Base-by-base conservation (phyloP, 352 stramenopile genomes). In the Pythium sp. region DNA sequence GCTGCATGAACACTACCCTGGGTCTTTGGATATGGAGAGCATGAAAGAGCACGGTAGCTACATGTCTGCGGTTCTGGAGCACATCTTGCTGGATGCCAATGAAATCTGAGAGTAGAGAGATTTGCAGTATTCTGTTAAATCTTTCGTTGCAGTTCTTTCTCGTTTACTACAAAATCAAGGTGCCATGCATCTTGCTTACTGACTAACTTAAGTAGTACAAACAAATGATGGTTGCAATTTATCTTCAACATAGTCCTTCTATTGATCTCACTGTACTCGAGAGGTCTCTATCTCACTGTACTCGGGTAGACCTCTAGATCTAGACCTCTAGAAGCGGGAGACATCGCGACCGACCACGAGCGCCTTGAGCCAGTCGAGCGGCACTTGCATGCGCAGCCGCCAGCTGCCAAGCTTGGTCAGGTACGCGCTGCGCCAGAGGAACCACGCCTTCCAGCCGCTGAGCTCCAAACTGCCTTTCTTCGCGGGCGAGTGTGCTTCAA, bases 361-460 rank as follows among this genome's bases (percentile, higher is more conserved):
- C 18, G 90, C 85, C 82, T 99, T 99, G 71, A 99, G 93, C 96
- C 97, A 99, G 79, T 99, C 96, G 72, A 99, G 92, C 4, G 97
- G 96, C 72, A 99, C 97, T 65, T 98, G 80, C 69, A 98, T 83
- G 64, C 95, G 97, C 73, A 98, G 90, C 24, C 91, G 84, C 89
- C 85, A 95, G 62, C 87, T 97, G 36, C 97, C 87, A 51, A 98
- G 93, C 75, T 98, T 98, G 46, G 97, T 98, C 67, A 97, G 83
- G 74, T 99, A 99, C 47, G 94, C 97, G 62, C 89, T 97, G 71
- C 95, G 84, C 95, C 97, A 99, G 41, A 97, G 80, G 51, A 97
- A 84, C 76, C 94, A 97, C 4, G 94, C 94, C 49, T 92, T 72
- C 69, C 97, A 93, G 5, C 97, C 97, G 22, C 79, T 88, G 28